Evolutionary conservation across 169 alveolate genomes (phyloP), one percentile per base, ranked within the genome.

Genomic region (Plasmodium malariae): DNA sequence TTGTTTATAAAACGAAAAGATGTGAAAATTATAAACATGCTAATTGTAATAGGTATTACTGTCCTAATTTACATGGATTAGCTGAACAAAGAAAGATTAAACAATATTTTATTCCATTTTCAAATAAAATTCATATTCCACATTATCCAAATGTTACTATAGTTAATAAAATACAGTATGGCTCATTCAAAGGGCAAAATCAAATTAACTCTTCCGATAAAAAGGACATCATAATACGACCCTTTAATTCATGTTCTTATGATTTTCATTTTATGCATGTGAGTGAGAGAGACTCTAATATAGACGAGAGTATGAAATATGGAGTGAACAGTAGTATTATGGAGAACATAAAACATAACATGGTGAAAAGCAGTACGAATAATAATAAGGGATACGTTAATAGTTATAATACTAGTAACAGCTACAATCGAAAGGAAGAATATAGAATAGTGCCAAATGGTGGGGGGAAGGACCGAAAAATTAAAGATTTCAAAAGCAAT

Each of bases 41-140:
- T 1, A 92, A 90, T 37, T 95, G 97, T 89, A 93, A 93, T 76
- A 94, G 94, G 34, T 95, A 95, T 88, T 95, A 95, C 78, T 95
- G 97, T 76, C 97, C 93, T 60, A 74, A 90, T 87, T 94, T 95
- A 55, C 97, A 95, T 74, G 97, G 97, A 21, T 70, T 95, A 70
- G 97, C 97, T 30, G 97, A 95, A 80, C 92, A 87, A 76, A 94
- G 97, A 40, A 91, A 92, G 26, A 93, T 94, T 17, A 91, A 88
- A 40, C 90, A 91, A 49, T 95, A 89, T 43, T 93, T 93, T 26
- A 83, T 95, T 5, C 96, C 97, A 24, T 89, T 87, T 32, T 93
- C 92, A 40, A 72, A 92, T 26, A 96, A 95, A 40, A 60, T 95
- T 19, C 87, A 89, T 74, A 87, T 95, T 54, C 95, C 95, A 21